phyloP scores from a whole-genome alignment of 306 rosid species.

The Citrullus mucosospermus region DNA sequence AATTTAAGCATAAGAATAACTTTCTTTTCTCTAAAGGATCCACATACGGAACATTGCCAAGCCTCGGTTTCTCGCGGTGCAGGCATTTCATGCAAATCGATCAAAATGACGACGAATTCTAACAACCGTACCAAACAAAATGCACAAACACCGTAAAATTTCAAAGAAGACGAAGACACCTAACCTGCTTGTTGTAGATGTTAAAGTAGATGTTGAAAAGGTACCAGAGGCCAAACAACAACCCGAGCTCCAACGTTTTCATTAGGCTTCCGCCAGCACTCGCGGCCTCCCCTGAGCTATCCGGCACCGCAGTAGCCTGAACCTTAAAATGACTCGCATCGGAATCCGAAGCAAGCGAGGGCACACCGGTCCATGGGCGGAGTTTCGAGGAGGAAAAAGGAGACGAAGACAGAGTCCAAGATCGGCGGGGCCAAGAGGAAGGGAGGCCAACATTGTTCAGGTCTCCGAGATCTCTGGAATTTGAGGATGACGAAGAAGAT shows the following conservation, averaged over 20 bases:
- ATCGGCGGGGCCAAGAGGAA: slow-evolving; percentile 33
- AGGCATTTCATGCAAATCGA: slow-evolving; percentile 1
- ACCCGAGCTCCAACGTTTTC: slow-evolving; percentile 54
- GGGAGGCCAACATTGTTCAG: slow-evolving; percentile 18
- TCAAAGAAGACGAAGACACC: neutral
- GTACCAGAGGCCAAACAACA: slow-evolving; percentile 67
- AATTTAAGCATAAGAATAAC: neutral
- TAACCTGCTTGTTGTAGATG: slow-evolving; percentile 89
- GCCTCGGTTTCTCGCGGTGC: neutral
- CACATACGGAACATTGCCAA: neutral
- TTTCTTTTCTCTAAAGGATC: neutral
- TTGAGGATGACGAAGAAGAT: slow-evolving; percentile 13
- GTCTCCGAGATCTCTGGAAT: slow-evolving; percentile 6
- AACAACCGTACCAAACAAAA: neutral
- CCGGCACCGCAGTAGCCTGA: slow-evolving; percentile 49
- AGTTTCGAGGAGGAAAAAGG: slow-evolving; percentile 30
- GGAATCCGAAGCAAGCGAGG: slow-evolving; percentile 14
- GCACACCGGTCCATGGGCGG: slow-evolving; percentile 31
- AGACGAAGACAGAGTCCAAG: slow-evolving; percentile 46
- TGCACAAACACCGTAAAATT: neutral
- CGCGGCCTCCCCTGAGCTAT: slow-evolving; percentile 24
- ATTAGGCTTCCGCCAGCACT: slow-evolving; percentile 5
- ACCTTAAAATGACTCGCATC: slow-evolving; percentile 19
- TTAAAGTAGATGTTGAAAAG: slow-evolving; percentile 85
- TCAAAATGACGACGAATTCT: neutral